Percentiles rank a stretch among this genome's conserved stretches.
Conservation (phyloP, 306 rosid species). For the Ziziphus jujuba region DNA sequence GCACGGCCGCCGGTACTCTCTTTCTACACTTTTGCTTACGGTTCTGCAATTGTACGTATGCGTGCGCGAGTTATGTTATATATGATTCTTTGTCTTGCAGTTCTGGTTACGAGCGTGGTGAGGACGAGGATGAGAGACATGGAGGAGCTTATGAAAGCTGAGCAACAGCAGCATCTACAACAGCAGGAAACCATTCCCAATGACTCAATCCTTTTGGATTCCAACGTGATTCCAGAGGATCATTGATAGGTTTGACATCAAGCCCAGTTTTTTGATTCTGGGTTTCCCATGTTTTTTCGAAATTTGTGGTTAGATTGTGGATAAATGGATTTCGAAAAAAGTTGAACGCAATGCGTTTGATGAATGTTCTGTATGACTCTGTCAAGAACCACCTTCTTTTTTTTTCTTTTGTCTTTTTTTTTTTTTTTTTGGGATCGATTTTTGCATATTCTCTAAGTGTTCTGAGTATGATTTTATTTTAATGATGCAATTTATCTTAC, state of each 20-base stretch:
- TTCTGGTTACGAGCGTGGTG: constrained; percentile 57
- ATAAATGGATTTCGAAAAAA: constrained; percentile 7
- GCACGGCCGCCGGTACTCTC: constrained; percentile 72
- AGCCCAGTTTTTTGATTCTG: background rate
- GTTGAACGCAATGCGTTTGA: constrained; percentile 41
- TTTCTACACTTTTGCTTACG: background rate
- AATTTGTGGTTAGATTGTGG: too few relatives aligned
- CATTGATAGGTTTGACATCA: constrained; percentile 29
- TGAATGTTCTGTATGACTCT: constrained; percentile 34
- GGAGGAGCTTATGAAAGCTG: constrained; percentile 38
- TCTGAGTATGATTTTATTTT: too few relatives aligned
- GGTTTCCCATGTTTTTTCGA: background rate
- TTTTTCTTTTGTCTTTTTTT: too few relatives aligned
- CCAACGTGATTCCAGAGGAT: constrained; percentile 32
- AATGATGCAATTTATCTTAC: too few relatives aligned
- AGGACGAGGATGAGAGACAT: constrained; percentile 57
- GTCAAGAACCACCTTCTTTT: too few relatives aligned
- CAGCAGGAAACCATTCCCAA: constrained; percentile 14
- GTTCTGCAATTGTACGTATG: background rate
- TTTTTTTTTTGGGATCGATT: too few relatives aligned
- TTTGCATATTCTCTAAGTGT: too few relatives aligned
- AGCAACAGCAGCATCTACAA: constrained; percentile 36
- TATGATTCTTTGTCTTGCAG: constrained; percentile 27
- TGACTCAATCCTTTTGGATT: constrained; percentile 33
- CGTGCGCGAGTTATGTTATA: background rate